Evolutionary conservation across 139 green algal species (phyloP), one percentile per base, ranked within the genome.

Genomic region (Chlamydomonas sp.): DNA sequence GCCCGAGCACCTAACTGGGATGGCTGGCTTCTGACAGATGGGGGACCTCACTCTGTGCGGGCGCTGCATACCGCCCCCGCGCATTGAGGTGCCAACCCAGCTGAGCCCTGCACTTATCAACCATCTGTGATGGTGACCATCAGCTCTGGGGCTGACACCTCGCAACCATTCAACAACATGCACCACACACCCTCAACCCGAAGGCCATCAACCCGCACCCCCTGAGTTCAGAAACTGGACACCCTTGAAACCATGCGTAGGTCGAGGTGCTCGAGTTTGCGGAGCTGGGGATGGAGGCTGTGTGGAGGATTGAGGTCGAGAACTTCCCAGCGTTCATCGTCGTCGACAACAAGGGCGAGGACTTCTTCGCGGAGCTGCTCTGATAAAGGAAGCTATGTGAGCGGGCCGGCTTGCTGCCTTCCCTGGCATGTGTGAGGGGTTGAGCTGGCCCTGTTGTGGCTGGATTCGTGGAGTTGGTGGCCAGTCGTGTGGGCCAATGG

Each of bases 271-370:
- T 83, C 31, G 77, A 83, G 72, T 83, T 78, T 66, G 73, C 77
- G 0, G 77, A 83, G 73, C 73, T 83, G 49, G 77, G 77, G 20
- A 83, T 83, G 77, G 77, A 83, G 65, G 77, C 77, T 10, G 54
- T 83, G 28, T 83, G 77, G 72, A 73, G 63, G 33, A 83, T 83
- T 65, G 69, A 79, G 28, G 77, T 83, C 20, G 30, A 75, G 65
- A 68, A 83, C 73, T 83, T 83, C 69, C 77, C 77, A 36, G 77
- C 77, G 30, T 83, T 83, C 65, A 73, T 83, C 24, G 77, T 83
- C 26, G 73, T 79, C 30, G 77, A 83, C 58, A 60, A 78, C 70
- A 79, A 83, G 69, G 77, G 77, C 30, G 73, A 79, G 39, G 77
- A 83, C 37, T 83, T 83, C 70, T 83, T 83, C 50, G n/a, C 68